These are phyloP conservation scores for Chimonanthus praecox DNA, from an alignment of 164 flowering plant species.

Conservation along the genomic window DNA sequence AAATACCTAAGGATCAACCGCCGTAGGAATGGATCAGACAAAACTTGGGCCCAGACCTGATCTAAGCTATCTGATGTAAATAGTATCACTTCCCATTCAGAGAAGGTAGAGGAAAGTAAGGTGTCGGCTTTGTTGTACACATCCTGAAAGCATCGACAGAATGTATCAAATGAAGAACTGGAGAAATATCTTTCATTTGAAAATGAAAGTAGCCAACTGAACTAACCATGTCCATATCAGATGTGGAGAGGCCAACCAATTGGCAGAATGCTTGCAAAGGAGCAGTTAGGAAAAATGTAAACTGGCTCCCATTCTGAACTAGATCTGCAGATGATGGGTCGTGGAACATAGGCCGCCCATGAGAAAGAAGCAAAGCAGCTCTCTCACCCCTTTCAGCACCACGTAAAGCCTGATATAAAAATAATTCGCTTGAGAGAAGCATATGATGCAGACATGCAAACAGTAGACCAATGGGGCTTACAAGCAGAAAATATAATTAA, in stretches of 20 bases:
- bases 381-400: constrained; percentile 93
- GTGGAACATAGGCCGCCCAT: constrained; percentile 49
- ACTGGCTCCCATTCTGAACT: constrained; percentile 64
- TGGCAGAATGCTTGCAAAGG: constrained; percentile 87
- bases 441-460: neutral
- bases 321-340: constrained; percentile 31
- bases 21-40: constrained; percentile 81
- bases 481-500: too few relatives aligned
- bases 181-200: neutral
- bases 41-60: constrained; percentile 89
- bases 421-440: neutral
- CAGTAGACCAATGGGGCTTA: neutral
- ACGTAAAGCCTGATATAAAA: constrained; percentile 59
- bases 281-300: constrained; percentile 86
- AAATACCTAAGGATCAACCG: constrained; percentile 78
- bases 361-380: constrained; percentile 82
- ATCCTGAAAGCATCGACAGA: constrained; percentile 39
- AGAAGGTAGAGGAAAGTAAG: constrained; percentile 57
- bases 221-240: constrained; percentile 53
- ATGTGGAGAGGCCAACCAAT: constrained; percentile 53
- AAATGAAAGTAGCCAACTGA: neutral
- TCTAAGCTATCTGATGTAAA: constrained; percentile 61
- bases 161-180: constrained; percentile 3
- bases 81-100: constrained; percentile 80
- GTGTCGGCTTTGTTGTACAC: constrained; percentile 49